Evolutionary conservation across 2,329 filamentous ascomycete genomes (phyloP).

Genomic region (Ceratocystis harringtonii): DNA sequence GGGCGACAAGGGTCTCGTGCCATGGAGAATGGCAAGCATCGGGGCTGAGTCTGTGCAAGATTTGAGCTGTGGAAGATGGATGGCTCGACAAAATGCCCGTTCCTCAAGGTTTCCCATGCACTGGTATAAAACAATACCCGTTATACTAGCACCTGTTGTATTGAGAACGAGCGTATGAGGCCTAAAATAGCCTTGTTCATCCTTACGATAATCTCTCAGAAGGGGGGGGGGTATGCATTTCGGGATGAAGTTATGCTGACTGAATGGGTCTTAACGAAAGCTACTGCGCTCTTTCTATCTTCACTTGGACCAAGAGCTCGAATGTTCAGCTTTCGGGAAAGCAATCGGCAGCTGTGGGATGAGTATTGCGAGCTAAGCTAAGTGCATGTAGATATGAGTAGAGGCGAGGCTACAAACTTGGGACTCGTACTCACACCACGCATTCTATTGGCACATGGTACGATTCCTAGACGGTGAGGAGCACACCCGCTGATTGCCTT

Average conservation of each 20-base stretch:
- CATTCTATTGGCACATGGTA: conserved; percentile 1
- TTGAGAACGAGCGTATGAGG: not conserved
- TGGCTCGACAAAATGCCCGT: conserved; percentile 1
- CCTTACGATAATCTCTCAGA: not conserved
- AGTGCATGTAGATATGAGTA: not conserved
- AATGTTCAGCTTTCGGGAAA: not conserved
- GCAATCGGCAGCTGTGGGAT: not conserved
- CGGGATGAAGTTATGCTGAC: not conserved
- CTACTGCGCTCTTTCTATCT: not conserved
- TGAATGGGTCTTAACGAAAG: not conserved
- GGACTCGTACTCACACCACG: not conserved
- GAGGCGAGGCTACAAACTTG: not conserved
- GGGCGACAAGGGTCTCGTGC: not conserved
- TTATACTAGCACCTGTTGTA: not conserved
- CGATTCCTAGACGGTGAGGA: not conserved
- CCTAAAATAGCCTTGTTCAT: conserved; percentile 3
- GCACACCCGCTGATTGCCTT: not conserved
- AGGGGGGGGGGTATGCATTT: not conserved
- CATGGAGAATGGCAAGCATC: conserved; percentile 2
- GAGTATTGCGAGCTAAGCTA: not conserved
- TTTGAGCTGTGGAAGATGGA: not conserved
- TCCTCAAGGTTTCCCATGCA: not conserved
- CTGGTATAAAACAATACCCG: not conserved
- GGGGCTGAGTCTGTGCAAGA: conserved; percentile 6
- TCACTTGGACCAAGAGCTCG: not conserved